A percentile compares a stretch with the other conserved stretches of the same genome.
These are phyloP conservation scores for Ampelocalamus luodianensis DNA, from an alignment of 176 grass and related monocot species.

Conservation along the genomic window DNA sequence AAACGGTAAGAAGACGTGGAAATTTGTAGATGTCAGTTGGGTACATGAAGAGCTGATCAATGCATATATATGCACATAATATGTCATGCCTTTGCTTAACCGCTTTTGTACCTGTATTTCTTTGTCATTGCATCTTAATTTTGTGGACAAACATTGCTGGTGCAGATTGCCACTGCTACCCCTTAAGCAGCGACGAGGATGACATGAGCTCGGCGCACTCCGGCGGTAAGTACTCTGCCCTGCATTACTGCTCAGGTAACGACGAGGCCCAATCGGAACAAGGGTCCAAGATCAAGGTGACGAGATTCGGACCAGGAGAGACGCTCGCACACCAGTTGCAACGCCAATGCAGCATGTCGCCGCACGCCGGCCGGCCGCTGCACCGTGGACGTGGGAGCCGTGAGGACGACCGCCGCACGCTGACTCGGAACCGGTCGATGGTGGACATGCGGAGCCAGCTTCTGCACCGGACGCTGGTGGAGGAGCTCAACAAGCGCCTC, in stretches of 20 bases:
- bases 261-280: slow-evolving; percentile 21
- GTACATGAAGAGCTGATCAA: no score
- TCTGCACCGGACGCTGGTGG: slow-evolving; percentile 73
- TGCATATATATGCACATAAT: no score
- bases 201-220: slow-evolving; percentile 67
- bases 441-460: slow-evolving; percentile 82
- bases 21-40: no score
- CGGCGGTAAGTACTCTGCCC: neutral
- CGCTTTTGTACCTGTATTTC: no score
- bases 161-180: slow-evolving; percentile 52
- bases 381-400: neutral
- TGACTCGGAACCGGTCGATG: slow-evolving; percentile 61
- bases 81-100: no score
- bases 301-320: slow-evolving; percentile 49
- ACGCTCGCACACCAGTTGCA: neutral
- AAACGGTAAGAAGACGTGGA: no score
- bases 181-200: slow-evolving; percentile 56
- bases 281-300: slow-evolving; percentile 19
- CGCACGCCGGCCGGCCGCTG: slow-evolving; percentile 42
- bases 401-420: no score
- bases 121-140: no score
- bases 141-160: neutral
- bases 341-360: slow-evolving; percentile 37
- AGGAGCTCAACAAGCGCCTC: slow-evolving; percentile 86
- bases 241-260: slow-evolving; percentile 56